A percentile compares a stretch with the other conserved stretches of the same genome.
These are phyloP conservation scores for Luzula sylvatica DNA, from an alignment of 176 grass and related monocot species.

Conservation along the genomic window DNA sequence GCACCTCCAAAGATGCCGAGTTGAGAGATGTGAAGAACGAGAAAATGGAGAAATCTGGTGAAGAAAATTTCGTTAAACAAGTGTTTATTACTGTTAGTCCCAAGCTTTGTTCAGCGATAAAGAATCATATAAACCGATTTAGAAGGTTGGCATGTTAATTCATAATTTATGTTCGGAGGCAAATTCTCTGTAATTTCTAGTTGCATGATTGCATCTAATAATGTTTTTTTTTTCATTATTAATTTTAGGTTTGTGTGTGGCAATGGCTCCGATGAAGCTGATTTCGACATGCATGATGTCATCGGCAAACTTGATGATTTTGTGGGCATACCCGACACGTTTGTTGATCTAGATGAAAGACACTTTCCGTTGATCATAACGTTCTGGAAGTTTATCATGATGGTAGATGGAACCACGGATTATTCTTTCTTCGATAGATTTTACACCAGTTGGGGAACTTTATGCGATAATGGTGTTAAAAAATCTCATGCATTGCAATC, in stretches of 20 bases:
- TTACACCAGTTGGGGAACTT: slow-evolving; percentile 25
- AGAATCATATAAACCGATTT: slow-evolving; percentile 43
- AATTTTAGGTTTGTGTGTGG: slow-evolving; percentile 46
- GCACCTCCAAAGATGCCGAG: slow-evolving; percentile 1
- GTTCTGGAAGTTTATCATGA: slow-evolving; percentile 66
- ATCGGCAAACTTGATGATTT: slow-evolving; percentile 47
- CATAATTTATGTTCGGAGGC: background rate
- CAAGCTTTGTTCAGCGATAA: slow-evolving; percentile 76
- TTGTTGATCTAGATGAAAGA: slow-evolving; percentile 18
- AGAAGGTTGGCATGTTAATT: slow-evolving; percentile 27
- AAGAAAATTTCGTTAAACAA: slow-evolving; percentile 43
- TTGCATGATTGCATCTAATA: background rate
- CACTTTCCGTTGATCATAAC: slow-evolving; percentile 76
- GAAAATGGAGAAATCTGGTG: background rate
- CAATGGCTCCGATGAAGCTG: slow-evolving; percentile 15
- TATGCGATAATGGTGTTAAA: slow-evolving; percentile 27
- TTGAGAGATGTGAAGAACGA: background rate
- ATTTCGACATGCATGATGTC: slow-evolving; percentile 45
- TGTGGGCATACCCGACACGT: slow-evolving; percentile 51
- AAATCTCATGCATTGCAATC: slow-evolving; percentile 39
- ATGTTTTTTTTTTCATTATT: slow-evolving; percentile 6
- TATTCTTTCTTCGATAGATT: slow-evolving; percentile 67
- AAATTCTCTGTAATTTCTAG: background rate
- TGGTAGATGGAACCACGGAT: slow-evolving; percentile 68
- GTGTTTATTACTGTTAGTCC: slow-evolving; percentile 87